These are phyloP conservation scores for Diatrype stigma DNA, from an alignment of 2,329 filamentous ascomycete genomes.

Conservation along the genomic window DNA sequence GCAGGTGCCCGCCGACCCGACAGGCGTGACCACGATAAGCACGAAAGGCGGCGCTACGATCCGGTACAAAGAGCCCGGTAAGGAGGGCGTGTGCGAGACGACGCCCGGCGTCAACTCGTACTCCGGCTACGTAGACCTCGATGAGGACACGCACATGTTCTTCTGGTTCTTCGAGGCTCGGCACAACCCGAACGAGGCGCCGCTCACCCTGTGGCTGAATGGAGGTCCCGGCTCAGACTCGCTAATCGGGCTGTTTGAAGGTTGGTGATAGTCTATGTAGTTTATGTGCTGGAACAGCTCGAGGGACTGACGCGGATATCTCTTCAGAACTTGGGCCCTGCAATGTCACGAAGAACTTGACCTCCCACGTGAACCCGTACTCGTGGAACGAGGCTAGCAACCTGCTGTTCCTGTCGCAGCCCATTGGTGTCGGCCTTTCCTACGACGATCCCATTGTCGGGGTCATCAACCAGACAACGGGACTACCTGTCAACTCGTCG, in stretches of 20 bases:
- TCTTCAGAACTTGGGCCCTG: conserved; percentile 27
- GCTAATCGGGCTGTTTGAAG: conserved; percentile 49
- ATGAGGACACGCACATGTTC: conserved; percentile 33
- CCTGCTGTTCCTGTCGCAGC: conserved; percentile 26
- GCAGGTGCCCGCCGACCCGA: conserved; percentile 35
- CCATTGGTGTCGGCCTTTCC: conserved; percentile 26
- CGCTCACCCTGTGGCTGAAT: conserved; percentile 39
- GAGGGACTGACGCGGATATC: neutral
- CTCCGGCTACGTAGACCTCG: conserved; percentile 28
- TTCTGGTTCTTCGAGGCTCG: conserved; percentile 45
- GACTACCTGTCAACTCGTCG: conserved; percentile 19
- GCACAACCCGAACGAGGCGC: conserved; percentile 38
- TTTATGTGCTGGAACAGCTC: no score
- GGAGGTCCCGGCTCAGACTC: conserved; percentile 53
- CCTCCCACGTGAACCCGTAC: conserved; percentile 17
- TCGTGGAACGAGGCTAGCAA: conserved; percentile 22
- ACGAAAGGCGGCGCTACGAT: conserved; percentile 41
- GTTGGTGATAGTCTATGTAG: conserved; percentile 6
- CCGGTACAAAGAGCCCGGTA: conserved; percentile 48
- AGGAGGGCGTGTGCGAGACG: conserved; percentile 44
- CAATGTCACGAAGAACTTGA: conserved; percentile 21
- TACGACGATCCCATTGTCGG: conserved; percentile 24
- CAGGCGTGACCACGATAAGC: conserved; percentile 39
- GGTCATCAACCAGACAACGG: conserved; percentile 20
- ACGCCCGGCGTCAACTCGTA: conserved; percentile 48